Evolutionary conservation across 495 filamentous ascomycete genomes (phyloP), one percentile per base, ranked within the genome.

Genomic region (Tuber borchii): DNA sequence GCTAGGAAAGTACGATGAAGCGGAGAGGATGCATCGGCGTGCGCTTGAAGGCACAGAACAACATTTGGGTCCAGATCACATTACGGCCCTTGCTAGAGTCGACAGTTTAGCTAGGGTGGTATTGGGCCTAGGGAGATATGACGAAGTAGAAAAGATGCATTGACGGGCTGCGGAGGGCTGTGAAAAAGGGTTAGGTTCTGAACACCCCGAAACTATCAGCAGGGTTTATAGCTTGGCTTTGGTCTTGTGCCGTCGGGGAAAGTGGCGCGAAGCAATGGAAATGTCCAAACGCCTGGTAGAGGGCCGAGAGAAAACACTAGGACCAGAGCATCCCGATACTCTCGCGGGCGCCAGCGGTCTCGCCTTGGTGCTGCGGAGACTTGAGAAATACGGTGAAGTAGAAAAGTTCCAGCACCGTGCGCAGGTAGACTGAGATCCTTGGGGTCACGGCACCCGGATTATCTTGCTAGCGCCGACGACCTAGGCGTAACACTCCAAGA

Each of bases 1-100:
- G 8, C 76, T 82, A 40, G 83, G 84, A 9, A 80, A 84, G 26
- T 85, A 84, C 73, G 61, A 83, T 45, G 83, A 87, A 46, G 85
- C 85, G 0, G 84, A 85, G 45, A n/a, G 42, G 37, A 70, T 84
- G 37, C 72, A 82, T 34, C 69, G 79, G 5, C 39, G 73, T 22
- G 78, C 75, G 17, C 48, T 83, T 2, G 72, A 80, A 19, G 74
- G 42, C 19, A 81, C 78, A 26, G 82, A 83, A 45, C 78, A 80
- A 75, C 73, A 77, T 40, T 73, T 84, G 8, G 84, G 82, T 31
- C 71, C 75, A 37, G 77, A 82, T 71, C 83, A 84, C 72, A 79
- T 81, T 51, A 76, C 82, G 22, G 83, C 82, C 14, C 79, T 85
- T 37, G 77, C 2, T 6, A 83, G 51, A 75, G 82, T 82, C 75